Percentiles rank a stretch among this genome's conserved stretches.
These are phyloP conservation scores for Aspergillus persii DNA, from an alignment of 2,329 filamentous ascomycete genomes.

Conservation along the genomic window DNA sequence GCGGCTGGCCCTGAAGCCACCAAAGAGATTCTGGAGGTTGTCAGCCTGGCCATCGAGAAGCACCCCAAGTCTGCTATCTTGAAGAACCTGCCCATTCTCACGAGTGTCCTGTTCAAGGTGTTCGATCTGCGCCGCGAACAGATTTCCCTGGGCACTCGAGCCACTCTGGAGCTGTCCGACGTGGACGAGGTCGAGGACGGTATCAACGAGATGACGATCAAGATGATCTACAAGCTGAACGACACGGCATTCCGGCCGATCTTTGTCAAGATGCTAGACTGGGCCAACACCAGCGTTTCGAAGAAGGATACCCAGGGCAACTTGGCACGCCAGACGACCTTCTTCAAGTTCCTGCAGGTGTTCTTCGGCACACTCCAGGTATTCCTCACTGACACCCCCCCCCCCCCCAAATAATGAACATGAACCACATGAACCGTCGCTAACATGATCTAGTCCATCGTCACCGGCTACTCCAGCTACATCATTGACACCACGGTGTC, in stretches of 20 bases:
- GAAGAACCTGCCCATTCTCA: slow-evolving; percentile 70
- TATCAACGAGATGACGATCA: slow-evolving; percentile 70
- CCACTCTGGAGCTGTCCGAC: slow-evolving; percentile 47
- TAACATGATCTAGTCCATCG: slow-evolving; percentile 62
- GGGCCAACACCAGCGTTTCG: slow-evolving; percentile 62
- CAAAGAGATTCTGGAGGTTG: slow-evolving; percentile 66
- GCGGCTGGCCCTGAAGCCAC: slow-evolving; percentile 62
- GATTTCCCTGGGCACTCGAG: slow-evolving; percentile 24
- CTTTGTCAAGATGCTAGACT: slow-evolving; percentile 82
- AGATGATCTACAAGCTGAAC: slow-evolving; percentile 96
- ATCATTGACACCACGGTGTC: slow-evolving; percentile 72
- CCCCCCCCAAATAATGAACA: not conserved
- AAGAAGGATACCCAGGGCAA: slow-evolving; percentile 61
- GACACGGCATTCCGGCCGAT: slow-evolving; percentile 90
- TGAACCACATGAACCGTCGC: not conserved
- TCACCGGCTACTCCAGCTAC: slow-evolving; percentile 87
- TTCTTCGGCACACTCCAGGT: slow-evolving; percentile 83
- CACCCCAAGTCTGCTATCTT: slow-evolving; percentile 75
- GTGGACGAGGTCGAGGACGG: slow-evolving; percentile 60
- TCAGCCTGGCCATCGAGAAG: slow-evolving; percentile 70
- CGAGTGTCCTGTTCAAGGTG: slow-evolving; percentile 55
- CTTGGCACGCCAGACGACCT: slow-evolving; percentile 65
- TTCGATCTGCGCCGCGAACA: slow-evolving; percentile 51
- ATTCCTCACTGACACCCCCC: slow-evolving; percentile 15
- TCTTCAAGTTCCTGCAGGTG: slow-evolving; percentile 74